A percentile compares a stretch with the other conserved stretches of the same genome.
Conservation (phyloP, 768 basidiomycete species). For the Mrakia hoshinonis region DNA sequence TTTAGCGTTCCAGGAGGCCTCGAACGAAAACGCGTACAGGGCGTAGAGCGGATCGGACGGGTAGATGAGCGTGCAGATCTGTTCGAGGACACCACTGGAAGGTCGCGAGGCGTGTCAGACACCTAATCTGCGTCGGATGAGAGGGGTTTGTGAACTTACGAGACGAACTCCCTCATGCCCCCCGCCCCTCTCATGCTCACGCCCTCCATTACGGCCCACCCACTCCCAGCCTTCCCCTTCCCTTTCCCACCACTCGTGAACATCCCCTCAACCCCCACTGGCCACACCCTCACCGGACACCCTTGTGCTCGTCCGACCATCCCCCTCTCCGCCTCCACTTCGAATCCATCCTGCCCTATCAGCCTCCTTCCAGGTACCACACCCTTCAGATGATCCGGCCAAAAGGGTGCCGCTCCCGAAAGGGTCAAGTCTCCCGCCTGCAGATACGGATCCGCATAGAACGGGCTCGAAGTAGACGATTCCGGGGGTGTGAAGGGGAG, state of each 20-base stretch:
- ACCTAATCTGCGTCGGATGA: no score
- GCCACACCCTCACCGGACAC: slow-evolving; percentile 36
- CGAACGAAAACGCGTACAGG: slow-evolving; percentile 39
- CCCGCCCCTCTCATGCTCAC: slow-evolving; percentile 31
- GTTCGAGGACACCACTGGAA: slow-evolving; percentile 33
- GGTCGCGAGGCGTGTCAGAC: no score
- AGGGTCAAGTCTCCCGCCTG: neutral
- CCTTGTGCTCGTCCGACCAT: slow-evolving; percentile 33
- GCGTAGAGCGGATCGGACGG: slow-evolving; percentile 37
- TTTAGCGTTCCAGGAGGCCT: slow-evolving; percentile 35
- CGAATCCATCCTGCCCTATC: slow-evolving; percentile 40
- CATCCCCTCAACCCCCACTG: slow-evolving; percentile 32
- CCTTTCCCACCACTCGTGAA: slow-evolving; percentile 30
- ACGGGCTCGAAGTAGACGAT: slow-evolving; percentile 37
- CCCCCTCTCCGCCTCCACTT: slow-evolving; percentile 33
- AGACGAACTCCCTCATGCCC: slow-evolving; percentile 5
- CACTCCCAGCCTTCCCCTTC: slow-evolving; percentile 31
- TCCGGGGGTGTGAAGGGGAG: slow-evolving; percentile 41
- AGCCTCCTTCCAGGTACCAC: slow-evolving; percentile 28
- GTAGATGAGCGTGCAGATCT: slow-evolving; percentile 30
- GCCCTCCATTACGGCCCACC: slow-evolving; percentile 32
- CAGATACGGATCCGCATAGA: slow-evolving; percentile 40
- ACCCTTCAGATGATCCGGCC: slow-evolving; percentile 11
- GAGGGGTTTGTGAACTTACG: neutral
- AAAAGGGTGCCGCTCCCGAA: neutral